phyloP scores from a whole-genome alignment of 2,329 filamentous ascomycete genomes.

The Ophiostoma australiae region DNA sequence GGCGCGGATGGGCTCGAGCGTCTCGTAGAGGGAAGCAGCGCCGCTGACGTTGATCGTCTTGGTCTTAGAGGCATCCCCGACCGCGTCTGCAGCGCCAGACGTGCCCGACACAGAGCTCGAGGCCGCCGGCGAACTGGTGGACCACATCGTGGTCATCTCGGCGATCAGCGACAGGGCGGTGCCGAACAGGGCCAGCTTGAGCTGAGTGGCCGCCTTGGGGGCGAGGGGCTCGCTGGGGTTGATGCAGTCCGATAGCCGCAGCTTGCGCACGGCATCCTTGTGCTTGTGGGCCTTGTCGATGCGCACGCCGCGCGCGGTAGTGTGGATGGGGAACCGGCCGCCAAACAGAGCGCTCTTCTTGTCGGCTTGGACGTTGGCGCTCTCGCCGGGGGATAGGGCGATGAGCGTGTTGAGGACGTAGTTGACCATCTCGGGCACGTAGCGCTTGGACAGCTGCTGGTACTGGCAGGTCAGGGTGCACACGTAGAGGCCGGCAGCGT shows the following conservation, averaged over 20 bases:
- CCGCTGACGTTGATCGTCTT: conserved; percentile 35
- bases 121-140: not conserved
- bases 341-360: conserved; percentile 8
- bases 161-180: conserved; percentile 63
- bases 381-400: conserved; percentile 52
- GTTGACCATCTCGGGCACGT: conserved; percentile 81
- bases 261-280: conserved; percentile 20
- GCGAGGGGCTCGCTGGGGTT: conserved; percentile 25
- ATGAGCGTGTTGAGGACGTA: conserved; percentile 72
- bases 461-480: conserved; percentile 75
- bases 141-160: conserved; percentile 65
- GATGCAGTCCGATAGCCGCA: conserved; percentile 28
- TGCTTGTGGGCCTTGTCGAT: conserved; percentile 50
- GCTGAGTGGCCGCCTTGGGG: conserved; percentile 34
- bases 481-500: conserved; percentile 72
- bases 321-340: conserved; percentile 21
- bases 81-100: not conserved
- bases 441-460: conserved; percentile 76
- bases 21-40: conserved; percentile 71
- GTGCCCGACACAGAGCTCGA: conserved; percentile 4
- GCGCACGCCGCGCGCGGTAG: conserved; percentile 36
- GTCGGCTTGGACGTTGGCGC: not conserved
- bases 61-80: not conserved
- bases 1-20: conserved; percentile 61
- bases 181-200: conserved; percentile 56